Conservation (phyloP, 345 rosid genomes). For the Rhodamnia argentea region DNA sequence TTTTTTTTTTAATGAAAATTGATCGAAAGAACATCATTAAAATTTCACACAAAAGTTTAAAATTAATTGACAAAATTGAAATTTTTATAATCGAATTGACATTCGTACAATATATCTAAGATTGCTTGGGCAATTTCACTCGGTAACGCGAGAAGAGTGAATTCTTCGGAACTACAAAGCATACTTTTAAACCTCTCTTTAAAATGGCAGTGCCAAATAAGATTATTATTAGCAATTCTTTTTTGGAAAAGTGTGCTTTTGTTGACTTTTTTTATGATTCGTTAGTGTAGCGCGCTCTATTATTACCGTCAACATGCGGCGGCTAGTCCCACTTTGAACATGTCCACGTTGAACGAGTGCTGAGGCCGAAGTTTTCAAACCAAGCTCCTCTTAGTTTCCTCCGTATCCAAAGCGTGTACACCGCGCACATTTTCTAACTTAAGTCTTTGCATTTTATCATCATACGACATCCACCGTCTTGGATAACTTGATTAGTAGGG, state of each 20-base stretch:
- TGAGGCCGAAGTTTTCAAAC: not conserved
- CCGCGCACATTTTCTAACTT: not conserved
- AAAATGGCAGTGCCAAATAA: not conserved
- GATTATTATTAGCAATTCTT: not conserved
- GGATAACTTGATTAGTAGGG: not conserved
- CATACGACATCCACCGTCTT: not conserved
- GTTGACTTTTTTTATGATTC: not conserved
- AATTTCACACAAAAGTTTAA: not conserved
- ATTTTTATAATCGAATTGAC: not conserved
- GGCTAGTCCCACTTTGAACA: not conserved
- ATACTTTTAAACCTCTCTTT: not conserved
- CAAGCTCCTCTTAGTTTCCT: not conserved
- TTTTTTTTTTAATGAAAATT: not conserved
- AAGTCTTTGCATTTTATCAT: not conserved
- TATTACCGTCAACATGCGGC: not conserved
- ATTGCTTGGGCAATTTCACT: not conserved
- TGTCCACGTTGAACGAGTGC: not conserved
- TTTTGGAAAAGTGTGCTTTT: not conserved
- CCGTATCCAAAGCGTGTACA: not conserved
- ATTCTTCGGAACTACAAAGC: not conserved
- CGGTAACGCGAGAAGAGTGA: not conserved
- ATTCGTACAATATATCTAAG: fast-evolving
- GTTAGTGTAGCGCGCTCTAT: not conserved
- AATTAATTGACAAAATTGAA: not conserved
- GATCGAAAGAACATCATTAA: fast-evolving